Conservation (phyloP, 345 rosid species). For the Brassica napus region DNA sequence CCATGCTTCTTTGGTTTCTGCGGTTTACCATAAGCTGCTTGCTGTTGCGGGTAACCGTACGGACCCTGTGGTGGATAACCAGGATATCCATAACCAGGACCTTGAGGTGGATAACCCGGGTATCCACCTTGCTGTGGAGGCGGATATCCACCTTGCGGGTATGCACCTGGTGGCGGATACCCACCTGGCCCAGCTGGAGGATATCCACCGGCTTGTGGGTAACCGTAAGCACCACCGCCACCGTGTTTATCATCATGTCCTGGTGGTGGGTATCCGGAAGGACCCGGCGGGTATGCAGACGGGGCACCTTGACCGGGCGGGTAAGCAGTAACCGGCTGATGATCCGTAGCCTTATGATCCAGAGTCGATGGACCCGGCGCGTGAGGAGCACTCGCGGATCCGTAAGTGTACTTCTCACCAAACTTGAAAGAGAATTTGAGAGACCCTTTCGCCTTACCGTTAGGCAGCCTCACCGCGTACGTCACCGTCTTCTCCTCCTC, state of each 20-base stretch:
- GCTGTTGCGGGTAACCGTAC: constrained; percentile 39
- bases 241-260: constrained; percentile 40
- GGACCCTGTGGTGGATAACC: constrained; percentile 40
- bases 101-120: constrained; percentile 36
- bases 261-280: constrained; percentile 34
- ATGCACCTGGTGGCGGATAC: constrained; percentile 33
- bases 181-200: constrained; percentile 28
- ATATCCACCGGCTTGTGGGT: neutral
- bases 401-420: constrained; percentile 34
- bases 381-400: constrained; percentile 27
- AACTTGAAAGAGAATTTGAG: constrained; percentile 38
- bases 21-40: constrained; percentile 32
- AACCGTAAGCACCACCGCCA: constrained; percentile 28
- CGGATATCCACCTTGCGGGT: constrained; percentile 36
- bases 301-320: constrained; percentile 39
- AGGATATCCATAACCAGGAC: constrained; percentile 21
- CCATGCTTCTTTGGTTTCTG: constrained; percentile 43
- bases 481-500: constrained; percentile 39
- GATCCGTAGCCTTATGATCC: constrained; percentile 32
- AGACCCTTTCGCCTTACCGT: constrained; percentile 39
- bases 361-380: neutral
- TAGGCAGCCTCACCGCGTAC: constrained; percentile 36
- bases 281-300: constrained; percentile 35
- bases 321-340: constrained; percentile 39
- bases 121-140: constrained; percentile 31